Evolutionary conservation across 1,284 basidiomycete species (phyloP), one percentile per base, ranked within the genome.

Genomic region (Apiotrichum sp.): DNA sequence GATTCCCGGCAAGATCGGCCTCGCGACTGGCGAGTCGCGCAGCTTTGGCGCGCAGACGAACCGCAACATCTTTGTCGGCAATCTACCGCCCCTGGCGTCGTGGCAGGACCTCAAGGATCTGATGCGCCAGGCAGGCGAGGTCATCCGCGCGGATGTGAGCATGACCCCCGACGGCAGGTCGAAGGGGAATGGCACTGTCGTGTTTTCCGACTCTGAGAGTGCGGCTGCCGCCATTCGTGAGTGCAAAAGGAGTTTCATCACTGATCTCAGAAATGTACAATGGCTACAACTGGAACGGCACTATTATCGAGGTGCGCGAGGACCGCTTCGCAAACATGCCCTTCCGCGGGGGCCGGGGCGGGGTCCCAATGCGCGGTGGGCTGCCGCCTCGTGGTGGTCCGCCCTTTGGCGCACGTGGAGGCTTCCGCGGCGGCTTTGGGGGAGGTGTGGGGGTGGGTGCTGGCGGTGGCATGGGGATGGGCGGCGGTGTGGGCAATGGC

Each of bases 61-160:
- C 43, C 89, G 90, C 67, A 91, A 95, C 70, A 83, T 97, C 50
- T 95, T 93, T 63, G 86, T 96, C 66, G 88, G 89, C 54, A 95
- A 95, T 73, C 89, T 93, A 31, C 95, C 93, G 1, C 89, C 89
- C 69, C 90, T 93, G 76, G 92, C 92, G 35, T 91, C 91, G 41
- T 98, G 95, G 95, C 95, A 98, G 75, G 95, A 98, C 72, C 80
- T 98, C 57, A 98, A 98, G 74, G 93, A 98, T 73, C 80, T 98
- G 35, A 97, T 98, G 85, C 85, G 93, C 54, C 84, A 88, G 35
- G 90, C 93, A 41, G 93, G 95, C 32, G 90, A 88, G 69, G 92
- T 97, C 66, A 84, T 96, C 59, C 85, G 93, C 41, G 92, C 95
- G 55, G 93, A 98, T 72, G 88, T 97, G 66, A 92, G 93, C 67